phyloP scores from a whole-genome alignment of 78 protist genomes.

The Dictyostelium purpureum region DNA sequence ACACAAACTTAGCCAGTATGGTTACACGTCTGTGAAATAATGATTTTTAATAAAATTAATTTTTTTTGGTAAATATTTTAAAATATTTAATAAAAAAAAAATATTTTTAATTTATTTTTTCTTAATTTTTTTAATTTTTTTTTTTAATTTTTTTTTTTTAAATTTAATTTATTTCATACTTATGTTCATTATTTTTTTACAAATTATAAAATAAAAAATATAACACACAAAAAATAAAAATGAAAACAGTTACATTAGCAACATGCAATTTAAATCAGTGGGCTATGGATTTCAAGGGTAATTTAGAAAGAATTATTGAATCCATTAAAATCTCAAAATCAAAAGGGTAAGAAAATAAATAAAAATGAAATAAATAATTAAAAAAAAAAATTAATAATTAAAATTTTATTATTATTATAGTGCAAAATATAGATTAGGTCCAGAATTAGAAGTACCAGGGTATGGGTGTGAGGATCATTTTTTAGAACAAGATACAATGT shows the following conservation, averaged over 20 bases:
- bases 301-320: constrained; percentile 73
- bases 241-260: constrained; percentile 81
- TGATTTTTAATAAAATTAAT: too few species aligned
- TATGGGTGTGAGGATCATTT: constrained; percentile 92
- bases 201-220: too few species aligned
- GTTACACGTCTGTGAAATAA: too few species aligned
- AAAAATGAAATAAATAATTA: neutral
- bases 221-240: neutral
- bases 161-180: too few species aligned
- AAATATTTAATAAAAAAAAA: too few species aligned
- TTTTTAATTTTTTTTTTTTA: too few species aligned
- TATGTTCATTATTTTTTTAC: too few species aligned
- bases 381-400: neutral
- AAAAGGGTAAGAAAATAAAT: constrained; percentile 37
- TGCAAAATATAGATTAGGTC: constrained; percentile 80
- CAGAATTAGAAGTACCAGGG: constrained; percentile 85
- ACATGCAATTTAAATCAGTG: constrained; percentile 93
- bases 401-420: neutral
- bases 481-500: constrained; percentile 86
- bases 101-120: too few species aligned
- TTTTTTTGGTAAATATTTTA: too few species aligned
- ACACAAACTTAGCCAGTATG: too few species aligned
- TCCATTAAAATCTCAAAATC: constrained; percentile 58
- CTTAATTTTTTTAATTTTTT: too few species aligned
- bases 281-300: constrained; percentile 92